phyloP scores from a whole-genome alignment of 805 yeast species.

The Candida caryicola region DNA sequence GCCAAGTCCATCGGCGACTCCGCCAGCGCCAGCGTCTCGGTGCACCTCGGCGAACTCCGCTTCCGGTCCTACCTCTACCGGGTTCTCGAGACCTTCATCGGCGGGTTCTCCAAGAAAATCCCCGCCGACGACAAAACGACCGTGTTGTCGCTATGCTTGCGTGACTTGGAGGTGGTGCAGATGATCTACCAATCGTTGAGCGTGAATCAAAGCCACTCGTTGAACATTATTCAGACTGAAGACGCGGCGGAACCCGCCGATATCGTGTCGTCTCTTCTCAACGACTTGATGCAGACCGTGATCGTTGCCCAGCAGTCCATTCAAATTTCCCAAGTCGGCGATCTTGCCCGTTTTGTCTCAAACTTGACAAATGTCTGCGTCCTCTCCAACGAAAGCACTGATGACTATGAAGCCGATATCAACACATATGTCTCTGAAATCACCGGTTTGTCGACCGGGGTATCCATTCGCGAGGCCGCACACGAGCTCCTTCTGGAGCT shows the following conservation, averaged over 20 bases:
- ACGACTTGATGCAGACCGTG: conserved; percentile 33
- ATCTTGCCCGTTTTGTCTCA: conserved; percentile 19
- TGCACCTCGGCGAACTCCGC: conserved; percentile 15
- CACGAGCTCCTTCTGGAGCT: conserved; percentile 55
- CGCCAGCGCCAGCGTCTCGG: background rate
- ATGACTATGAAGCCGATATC: conserved; percentile 57
- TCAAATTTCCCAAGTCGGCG: conserved; percentile 15
- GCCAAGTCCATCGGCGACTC: conserved; percentile 10
- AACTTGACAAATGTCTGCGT: conserved; percentile 37
- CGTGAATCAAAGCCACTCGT: background rate
- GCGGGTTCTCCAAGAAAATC: conserved; percentile 26
- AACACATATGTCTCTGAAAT: conserved; percentile 72
- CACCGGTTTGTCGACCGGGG: conserved; percentile 56
- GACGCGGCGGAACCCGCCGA: conserved; percentile 14
- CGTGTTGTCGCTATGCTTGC: conserved; percentile 14
- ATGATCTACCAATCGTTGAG: background rate
- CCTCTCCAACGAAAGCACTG: conserved; percentile 41
- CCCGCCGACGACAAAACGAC: conserved; percentile 13
- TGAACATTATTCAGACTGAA: background rate
- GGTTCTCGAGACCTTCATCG: conserved; percentile 22
- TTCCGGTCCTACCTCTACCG: conserved; percentile 29
- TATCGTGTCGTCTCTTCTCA: conserved; percentile 20
- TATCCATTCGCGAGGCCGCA: conserved; percentile 58
- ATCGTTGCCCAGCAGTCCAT: conserved; percentile 27
- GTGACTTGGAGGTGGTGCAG: conserved; percentile 20